Conservation (phyloP, 2,329 filamentous ascomycete species). For the Aaosphaeria pasadenensis region DNA sequence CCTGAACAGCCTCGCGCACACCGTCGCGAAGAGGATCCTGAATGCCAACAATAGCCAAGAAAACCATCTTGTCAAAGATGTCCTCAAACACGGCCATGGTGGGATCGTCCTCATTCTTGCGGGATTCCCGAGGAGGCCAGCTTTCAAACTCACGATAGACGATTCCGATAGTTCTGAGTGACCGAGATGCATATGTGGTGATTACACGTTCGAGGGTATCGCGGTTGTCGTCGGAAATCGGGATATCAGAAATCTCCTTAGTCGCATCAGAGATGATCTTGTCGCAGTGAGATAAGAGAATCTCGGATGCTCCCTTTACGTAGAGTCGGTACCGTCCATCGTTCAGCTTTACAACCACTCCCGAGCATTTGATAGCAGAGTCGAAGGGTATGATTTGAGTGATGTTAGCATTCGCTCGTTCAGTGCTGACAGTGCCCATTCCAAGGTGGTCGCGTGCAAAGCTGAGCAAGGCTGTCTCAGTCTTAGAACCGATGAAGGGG, state of each 20-base stretch:
- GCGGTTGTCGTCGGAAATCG: constrained; percentile 57
- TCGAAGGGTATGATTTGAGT: constrained; percentile 60
- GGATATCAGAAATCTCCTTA: constrained; percentile 52
- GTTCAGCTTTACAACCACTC: constrained; percentile 56
- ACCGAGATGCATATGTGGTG: constrained; percentile 72
- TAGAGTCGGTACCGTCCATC: constrained; percentile 57
- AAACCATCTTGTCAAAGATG: constrained; percentile 69
- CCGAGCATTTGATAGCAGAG: constrained; percentile 68
- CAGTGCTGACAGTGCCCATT: constrained; percentile 60
- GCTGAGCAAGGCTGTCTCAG: constrained; percentile 70
- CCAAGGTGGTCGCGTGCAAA: constrained; percentile 66
- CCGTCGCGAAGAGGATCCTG: constrained; percentile 76
- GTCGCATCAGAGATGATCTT: constrained; percentile 58
- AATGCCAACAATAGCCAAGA: constrained; percentile 73
- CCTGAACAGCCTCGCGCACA: constrained; percentile 68
- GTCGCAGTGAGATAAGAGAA: constrained; percentile 47
- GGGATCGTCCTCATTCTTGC: constrained; percentile 57
- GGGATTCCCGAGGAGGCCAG: constrained; percentile 71
- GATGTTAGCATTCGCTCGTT: constrained; percentile 60
- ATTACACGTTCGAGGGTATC: constrained; percentile 65
- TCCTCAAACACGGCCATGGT: constrained; percentile 64
- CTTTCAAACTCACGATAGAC: constrained; percentile 79
- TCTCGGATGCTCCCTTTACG: constrained; percentile 52
- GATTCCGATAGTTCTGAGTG: constrained; percentile 80
- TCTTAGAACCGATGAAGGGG: constrained; percentile 72